Evolutionary conservation across 2,329 filamentous ascomycete genomes (phyloP).

Genomic region (Ophiognomonia clavigignenti-juglandacearum): DNA sequence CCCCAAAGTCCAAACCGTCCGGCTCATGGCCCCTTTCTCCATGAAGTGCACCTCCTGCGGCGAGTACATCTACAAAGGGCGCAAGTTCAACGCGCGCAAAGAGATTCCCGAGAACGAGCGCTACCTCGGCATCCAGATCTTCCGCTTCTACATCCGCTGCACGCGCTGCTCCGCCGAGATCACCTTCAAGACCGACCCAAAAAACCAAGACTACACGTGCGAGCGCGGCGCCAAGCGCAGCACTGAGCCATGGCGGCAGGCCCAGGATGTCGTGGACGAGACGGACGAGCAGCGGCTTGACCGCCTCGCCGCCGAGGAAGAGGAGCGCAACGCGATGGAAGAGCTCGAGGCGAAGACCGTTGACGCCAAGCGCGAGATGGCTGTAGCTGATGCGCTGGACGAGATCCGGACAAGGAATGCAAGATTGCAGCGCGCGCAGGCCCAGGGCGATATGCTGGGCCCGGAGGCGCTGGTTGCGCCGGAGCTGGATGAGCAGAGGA

Average conservation of each 20-base stretch:
- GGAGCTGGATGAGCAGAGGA: conserved; percentile 49
- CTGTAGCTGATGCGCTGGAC: conserved; percentile 89
- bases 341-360: conserved; percentile 90
- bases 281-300: conserved; percentile 85
- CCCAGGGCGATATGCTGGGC: conserved; percentile 58
- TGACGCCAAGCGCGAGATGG: conserved; percentile 94
- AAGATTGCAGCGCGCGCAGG: conserved; percentile 70
- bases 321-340: conserved; percentile 87
- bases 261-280: conserved; percentile 60
- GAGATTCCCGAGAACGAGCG: conserved; percentile 83
- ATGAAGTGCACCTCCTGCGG: conserved; percentile 63
- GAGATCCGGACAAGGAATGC: conserved; percentile 93
- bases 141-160: conserved; percentile 86
- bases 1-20: conserved; percentile 78
- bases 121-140: conserved; percentile 84
- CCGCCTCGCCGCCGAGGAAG: conserved; percentile 65
- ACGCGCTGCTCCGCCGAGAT: conserved; percentile 84
- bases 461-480: conserved; percentile 46
- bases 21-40: conserved; percentile 83
- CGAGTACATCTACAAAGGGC: conserved; percentile 82
- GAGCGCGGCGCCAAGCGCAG: conserved; percentile 84
- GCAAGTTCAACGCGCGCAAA: conserved; percentile 94
- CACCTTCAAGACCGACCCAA: conserved; percentile 90
- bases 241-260: conserved; percentile 82
- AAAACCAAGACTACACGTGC: conserved; percentile 75